These are phyloP conservation scores for Powellomyces hirtus DNA, from an alignment of 192 early-diverging fungal species.

Conservation along the genomic window DNA sequence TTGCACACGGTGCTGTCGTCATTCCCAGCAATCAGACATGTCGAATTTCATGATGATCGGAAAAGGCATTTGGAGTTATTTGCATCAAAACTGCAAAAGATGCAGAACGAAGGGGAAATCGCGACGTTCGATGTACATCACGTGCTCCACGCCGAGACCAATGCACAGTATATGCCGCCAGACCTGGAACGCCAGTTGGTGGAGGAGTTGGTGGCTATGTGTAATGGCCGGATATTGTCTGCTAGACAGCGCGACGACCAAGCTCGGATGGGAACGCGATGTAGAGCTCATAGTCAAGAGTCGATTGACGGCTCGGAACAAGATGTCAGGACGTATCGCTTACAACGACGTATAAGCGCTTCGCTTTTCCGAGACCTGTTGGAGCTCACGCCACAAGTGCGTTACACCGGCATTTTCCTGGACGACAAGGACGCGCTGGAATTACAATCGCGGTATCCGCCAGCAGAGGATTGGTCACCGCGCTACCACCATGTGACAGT, in stretches of 20 bases:
- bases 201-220: conserved; percentile 36
- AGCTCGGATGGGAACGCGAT: not conserved
- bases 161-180: conserved; percentile 26
- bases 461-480: conserved; percentile 21
- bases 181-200: conserved; percentile 40
- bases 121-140: conserved; percentile 19
- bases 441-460: conserved; percentile 17
- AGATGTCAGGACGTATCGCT: not conserved
- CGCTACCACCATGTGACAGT: conserved; percentile 44
- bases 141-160: conserved; percentile 26
- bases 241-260: conserved; percentile 18
- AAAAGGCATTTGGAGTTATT: conserved; percentile 44
- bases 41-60: conserved; percentile 50
- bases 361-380: conserved; percentile 35
- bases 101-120: conserved; percentile 1
- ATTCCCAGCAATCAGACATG: conserved; percentile 29
- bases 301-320: not conserved
- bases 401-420: conserved; percentile 40
- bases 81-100: not conserved
- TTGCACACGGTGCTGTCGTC: conserved; percentile 25
- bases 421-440: not conserved
- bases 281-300: not conserved
- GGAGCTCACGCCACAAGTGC: conserved; percentile 33
- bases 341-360: conserved; percentile 17
- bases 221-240: conserved; percentile 40